These are phyloP conservation scores for Vanderwaltozyma tropicalis DNA, from an alignment of 805 yeast species.

Conservation along the genomic window DNA sequence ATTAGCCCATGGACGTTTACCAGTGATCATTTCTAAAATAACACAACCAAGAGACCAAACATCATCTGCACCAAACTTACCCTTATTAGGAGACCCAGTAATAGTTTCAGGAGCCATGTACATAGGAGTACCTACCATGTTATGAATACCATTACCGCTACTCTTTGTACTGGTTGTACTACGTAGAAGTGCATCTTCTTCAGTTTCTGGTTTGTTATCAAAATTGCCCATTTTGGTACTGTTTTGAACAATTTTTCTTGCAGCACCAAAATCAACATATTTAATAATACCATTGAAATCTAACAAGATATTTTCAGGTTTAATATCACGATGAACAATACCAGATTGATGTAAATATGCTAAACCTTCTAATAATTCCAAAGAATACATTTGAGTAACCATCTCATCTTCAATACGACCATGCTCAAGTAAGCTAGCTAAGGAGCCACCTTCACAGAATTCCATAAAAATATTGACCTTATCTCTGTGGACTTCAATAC, in stretches of 20 bases:
- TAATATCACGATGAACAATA: slow-evolving; percentile 92
- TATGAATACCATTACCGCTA: slow-evolving; percentile 9
- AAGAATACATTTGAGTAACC: slow-evolving; percentile 78
- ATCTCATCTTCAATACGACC: slow-evolving; percentile 94
- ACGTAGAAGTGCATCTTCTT: not conserved
- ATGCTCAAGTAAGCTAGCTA: slow-evolving; percentile 74
- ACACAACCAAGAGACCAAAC: slow-evolving; percentile 98
- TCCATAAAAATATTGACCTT: slow-evolving; percentile 95
- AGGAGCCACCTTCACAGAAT: slow-evolving; percentile 90
- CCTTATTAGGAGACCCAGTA: slow-evolving; percentile 50
- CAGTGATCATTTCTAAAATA: slow-evolving; percentile 92
- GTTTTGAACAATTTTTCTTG: slow-evolving; percentile 68
- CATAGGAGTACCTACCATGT: slow-evolving; percentile 88
- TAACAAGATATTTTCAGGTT: slow-evolving; percentile 84
- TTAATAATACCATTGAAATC: slow-evolving; percentile 91
- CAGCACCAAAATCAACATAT: slow-evolving; percentile 96
- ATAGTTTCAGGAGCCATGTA: slow-evolving; percentile 97
- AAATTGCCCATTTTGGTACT: slow-evolving; percentile 30
- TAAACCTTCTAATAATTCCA: slow-evolving; percentile 90
- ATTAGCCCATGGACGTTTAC: slow-evolving; percentile 92
- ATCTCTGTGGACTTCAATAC: slow-evolving; percentile 95
- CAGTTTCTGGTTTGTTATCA: not conserved
- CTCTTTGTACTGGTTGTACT: slow-evolving; percentile 15
- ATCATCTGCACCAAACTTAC: slow-evolving; percentile 43
- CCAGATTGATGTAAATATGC: slow-evolving; percentile 92